phyloP scores from a whole-genome alignment of 805 yeast genomes.

The Suhomyces sp. region DNA sequence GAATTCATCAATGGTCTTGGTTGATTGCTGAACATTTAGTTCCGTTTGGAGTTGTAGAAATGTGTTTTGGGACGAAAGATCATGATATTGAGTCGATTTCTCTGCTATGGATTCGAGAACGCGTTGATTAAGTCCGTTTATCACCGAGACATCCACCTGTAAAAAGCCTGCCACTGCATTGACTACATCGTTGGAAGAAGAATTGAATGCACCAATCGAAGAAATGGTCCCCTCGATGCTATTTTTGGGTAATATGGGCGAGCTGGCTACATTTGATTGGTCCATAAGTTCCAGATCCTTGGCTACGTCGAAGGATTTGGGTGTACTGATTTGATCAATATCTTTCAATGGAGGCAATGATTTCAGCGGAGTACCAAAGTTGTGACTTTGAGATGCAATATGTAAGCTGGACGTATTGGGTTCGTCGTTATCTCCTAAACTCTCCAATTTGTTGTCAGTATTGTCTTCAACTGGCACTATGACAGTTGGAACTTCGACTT shows the following conservation, averaged over 20 bases:
- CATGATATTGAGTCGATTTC: constrained; percentile 28
- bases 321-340: constrained; percentile 40
- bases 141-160: constrained; percentile 19
- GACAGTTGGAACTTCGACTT: background rate
- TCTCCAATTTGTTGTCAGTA: background rate
- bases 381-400: constrained; percentile 9
- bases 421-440: constrained; percentile 4
- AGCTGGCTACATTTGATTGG: constrained; percentile 14
- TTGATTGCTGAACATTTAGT: constrained; percentile 22
- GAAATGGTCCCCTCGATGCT: background rate
- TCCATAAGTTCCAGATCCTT: constrained; percentile 21
- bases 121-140: constrained; percentile 10
- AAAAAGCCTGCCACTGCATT: constrained; percentile 26
- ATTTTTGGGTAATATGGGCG: constrained; percentile 18
- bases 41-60: constrained; percentile 36
- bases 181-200: constrained; percentile 8
- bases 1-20: constrained; percentile 20
- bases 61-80: constrained; percentile 28
- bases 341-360: constrained; percentile 42
- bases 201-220: constrained; percentile 1
- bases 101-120: constrained; percentile 20
- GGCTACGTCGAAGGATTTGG: constrained; percentile 41
- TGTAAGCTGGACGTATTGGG: constrained; percentile 10
- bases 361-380: constrained; percentile 41
- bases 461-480: background rate